A percentile compares a stretch with the other conserved stretches of the same genome.
Conservation (phyloP, 345 rosid species). For the Citrus reticulata region DNA sequence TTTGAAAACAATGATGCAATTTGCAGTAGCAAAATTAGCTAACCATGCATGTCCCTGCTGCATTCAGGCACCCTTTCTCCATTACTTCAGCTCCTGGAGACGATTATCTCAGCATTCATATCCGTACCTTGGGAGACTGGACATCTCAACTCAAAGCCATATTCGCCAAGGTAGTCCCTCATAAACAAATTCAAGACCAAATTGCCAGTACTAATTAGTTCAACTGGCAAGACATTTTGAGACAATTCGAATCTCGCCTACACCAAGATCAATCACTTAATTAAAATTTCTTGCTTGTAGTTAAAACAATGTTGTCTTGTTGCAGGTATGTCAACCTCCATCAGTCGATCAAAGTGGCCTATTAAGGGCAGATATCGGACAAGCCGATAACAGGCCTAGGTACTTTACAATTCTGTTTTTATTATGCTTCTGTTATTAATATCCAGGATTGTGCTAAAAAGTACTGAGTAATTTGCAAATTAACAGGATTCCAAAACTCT, state of each 20-base stretch:
- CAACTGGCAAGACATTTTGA: background rate
- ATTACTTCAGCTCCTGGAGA: conserved; percentile 67
- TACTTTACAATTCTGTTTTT: conserved; percentile 8
- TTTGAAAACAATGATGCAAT: background rate
- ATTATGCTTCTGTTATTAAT: background rate
- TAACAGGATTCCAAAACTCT: conserved; percentile 62
- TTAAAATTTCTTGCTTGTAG: too few relatives aligned
- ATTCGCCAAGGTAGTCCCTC: conserved; percentile 43
- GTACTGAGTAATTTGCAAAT: background rate
- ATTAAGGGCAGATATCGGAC: conserved; percentile 46
- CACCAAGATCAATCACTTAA: background rate
- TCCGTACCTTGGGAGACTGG: conserved; percentile 78
- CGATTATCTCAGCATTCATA: conserved; percentile 57
- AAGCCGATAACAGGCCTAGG: conserved; percentile 41
- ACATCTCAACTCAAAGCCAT: conserved; percentile 63
- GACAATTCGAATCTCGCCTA: background rate
- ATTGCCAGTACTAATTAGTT: background rate
- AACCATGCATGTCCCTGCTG: background rate
- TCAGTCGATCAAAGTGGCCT: conserved; percentile 57
- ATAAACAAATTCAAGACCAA: too few relatives aligned
- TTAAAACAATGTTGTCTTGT: background rate
- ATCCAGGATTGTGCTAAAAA: background rate
- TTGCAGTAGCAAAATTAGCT: too few relatives aligned
- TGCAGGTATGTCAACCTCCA: conserved; percentile 59
- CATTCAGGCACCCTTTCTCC: conserved; percentile 66